These are phyloP conservation scores for Fusarium circinatum DNA, from an alignment of 2,329 filamentous ascomycete species.

Conservation along the genomic window DNA sequence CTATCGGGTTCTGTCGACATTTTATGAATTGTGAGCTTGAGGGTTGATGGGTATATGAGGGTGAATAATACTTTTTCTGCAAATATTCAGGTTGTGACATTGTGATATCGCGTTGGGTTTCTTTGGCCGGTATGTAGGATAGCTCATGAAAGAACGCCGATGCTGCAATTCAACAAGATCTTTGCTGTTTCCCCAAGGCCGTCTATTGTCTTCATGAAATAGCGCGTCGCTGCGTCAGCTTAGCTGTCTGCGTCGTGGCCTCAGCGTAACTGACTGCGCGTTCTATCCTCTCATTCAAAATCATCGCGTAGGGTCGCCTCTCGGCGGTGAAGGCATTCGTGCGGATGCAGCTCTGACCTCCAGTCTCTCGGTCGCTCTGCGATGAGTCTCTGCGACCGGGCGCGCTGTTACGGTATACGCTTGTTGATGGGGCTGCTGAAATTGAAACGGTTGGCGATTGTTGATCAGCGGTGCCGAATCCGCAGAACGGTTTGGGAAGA, in stretches of 20 bases:
- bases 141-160: background rate
- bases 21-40: constrained; percentile 1
- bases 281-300: no score
- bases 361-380: background rate
- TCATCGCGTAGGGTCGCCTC: constrained; percentile 1
- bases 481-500: constrained; percentile 5
- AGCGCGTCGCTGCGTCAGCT: background rate
- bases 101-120: background rate
- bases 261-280: background rate
- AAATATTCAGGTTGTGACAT: background rate
- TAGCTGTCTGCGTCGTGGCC: background rate
- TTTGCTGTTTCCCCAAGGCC: background rate
- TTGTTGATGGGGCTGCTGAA: background rate
- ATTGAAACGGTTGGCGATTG: background rate
- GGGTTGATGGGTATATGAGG: background rate
- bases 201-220: no score
- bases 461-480: constrained; percentile 6
- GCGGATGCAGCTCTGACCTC: background rate
- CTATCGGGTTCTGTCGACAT: background rate
- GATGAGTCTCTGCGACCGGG: background rate
- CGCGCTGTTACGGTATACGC: constrained; percentile 6
- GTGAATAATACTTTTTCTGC: background rate
- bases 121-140: background rate
- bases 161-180: no score
- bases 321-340: constrained; percentile 12